A percentile compares a stretch with the other conserved stretches of the same genome.
These are phyloP conservation scores for Colletotrichum sp. DNA, from an alignment of 2,329 filamentous ascomycete genomes.

Conservation along the genomic window DNA sequence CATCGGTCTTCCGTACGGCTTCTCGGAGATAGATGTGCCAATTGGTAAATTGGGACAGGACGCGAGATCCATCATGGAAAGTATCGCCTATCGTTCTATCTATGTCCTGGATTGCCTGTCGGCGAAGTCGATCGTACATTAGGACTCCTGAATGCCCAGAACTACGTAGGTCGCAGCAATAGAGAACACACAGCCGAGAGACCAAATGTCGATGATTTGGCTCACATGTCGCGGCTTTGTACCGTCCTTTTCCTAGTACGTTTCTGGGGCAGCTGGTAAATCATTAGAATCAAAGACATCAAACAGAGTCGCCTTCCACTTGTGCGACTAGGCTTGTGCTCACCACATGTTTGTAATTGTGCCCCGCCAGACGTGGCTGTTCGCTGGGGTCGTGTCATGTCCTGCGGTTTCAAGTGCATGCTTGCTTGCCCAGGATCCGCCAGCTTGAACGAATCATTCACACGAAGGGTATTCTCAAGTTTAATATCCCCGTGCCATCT, in stretches of 20 bases:
- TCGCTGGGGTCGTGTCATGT: not conserved
- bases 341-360: too few relatives aligned
- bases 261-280: too few relatives aligned
- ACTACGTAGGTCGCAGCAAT: slow-evolving; percentile 42
- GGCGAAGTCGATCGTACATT: not conserved
- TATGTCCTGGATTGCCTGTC: not conserved
- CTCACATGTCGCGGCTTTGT: too few relatives aligned
- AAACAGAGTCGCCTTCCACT: too few relatives aligned
- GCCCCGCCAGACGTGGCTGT: slow-evolving; percentile 22
- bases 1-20: slow-evolving; percentile 22
- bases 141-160: slow-evolving; percentile 26
- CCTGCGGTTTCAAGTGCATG: not conserved
- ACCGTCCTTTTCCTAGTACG: too few relatives aligned
- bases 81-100: not conserved
- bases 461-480: slow-evolving; percentile 35
- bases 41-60: not conserved
- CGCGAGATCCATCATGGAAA: not conserved
- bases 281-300: too few relatives aligned
- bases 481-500: slow-evolving; percentile 44
- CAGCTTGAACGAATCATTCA: slow-evolving; percentile 38
- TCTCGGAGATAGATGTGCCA: not conserved
- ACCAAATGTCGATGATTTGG: too few relatives aligned
- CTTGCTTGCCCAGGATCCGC: slow-evolving; percentile 40
- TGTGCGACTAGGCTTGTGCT: too few relatives aligned
- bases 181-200: too few relatives aligned